phyloP scores from a whole-genome alignment of 768 basidiomycete genomes.

The Lanmaoa pseudosensibilis region DNA sequence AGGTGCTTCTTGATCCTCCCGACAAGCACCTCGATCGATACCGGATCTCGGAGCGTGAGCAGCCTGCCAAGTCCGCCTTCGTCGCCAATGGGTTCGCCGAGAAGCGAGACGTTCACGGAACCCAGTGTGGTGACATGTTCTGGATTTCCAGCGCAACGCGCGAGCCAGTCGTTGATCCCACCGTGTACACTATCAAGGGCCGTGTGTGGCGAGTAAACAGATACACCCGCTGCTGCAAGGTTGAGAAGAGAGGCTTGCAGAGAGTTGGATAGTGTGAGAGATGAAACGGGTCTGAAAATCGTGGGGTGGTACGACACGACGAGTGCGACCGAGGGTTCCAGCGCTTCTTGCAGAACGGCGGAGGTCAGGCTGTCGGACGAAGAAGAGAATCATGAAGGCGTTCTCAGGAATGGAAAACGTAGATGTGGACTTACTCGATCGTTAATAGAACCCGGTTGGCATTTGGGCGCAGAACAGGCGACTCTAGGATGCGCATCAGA shows the following conservation, averaged over 20 bases:
- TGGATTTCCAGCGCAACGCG: constrained; percentile 46
- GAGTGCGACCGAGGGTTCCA: constrained; percentile 57
- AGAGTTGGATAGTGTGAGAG: constrained; percentile 74
- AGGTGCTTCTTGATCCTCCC: constrained; percentile 70
- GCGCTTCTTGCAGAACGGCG: constrained; percentile 67
- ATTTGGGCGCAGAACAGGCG: constrained; percentile 47
- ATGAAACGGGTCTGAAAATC: constrained; percentile 73
- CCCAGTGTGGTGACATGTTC: constrained; percentile 30
- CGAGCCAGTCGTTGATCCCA: constrained; percentile 92
- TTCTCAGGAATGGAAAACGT: constrained; percentile 3
- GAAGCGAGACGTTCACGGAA: constrained; percentile 32
- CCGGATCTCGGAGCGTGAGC: constrained; percentile 57
- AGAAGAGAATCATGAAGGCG: constrained; percentile 22
- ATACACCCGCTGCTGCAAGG: constrained; percentile 81
- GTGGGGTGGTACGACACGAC: constrained; percentile 86
- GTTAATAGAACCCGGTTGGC: constrained; percentile 59
- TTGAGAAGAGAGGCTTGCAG: constrained; percentile 78
- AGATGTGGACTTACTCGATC: constrained; percentile 55
- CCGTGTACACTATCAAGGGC: constrained; percentile 80
- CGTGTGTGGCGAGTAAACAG: constrained; percentile 86
- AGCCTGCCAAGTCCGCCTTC: constrained; percentile 70
- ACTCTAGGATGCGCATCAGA: constrained; percentile 41
- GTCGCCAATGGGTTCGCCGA: constrained; percentile 41
- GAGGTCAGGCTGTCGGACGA: constrained; percentile 65
- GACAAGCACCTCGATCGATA: constrained; percentile 61